These are phyloP conservation scores for Trichoderma oligosporum DNA, from an alignment of 2,329 filamentous ascomycete species.

Conservation along the genomic window DNA sequence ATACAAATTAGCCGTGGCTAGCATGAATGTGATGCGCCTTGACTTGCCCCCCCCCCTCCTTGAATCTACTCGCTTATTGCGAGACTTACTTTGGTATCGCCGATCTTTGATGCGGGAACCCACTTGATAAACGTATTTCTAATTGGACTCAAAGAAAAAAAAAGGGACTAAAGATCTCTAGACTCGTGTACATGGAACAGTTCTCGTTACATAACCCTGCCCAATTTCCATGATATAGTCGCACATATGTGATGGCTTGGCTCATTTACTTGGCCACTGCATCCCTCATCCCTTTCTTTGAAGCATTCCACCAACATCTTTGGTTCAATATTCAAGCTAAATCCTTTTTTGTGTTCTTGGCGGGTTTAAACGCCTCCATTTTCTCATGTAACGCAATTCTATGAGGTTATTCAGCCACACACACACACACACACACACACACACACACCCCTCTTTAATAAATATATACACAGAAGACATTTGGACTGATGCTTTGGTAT, in stretches of 20 bases:
- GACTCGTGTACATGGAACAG: not conserved
- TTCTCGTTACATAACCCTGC: not conserved
- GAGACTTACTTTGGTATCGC: not conserved
- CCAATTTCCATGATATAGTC: not conserved
- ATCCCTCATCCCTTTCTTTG: not conserved
- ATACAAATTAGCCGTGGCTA: not conserved
- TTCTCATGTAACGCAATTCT: constrained; percentile 4
- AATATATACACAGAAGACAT: constrained; percentile 1
- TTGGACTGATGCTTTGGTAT: not conserved
- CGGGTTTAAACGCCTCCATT: not conserved
- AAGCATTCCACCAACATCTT: not conserved
- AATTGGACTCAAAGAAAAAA: not conserved
- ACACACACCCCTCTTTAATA: not conserved
- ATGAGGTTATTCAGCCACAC: not conserved
- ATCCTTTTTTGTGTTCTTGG: not conserved
- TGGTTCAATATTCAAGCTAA: not conserved
- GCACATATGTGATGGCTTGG: not conserved
- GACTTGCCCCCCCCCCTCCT: not conserved
- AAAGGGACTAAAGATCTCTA: not conserved
- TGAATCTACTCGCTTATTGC: not conserved
- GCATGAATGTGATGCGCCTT: not conserved
- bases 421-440: too few species aligned
- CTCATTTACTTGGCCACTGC: not conserved
- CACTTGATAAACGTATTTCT: not conserved
- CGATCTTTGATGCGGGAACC: not conserved